Evolutionary conservation across 352 stramenopile genomes (phyloP), one percentile per base, ranked within the genome.

Genomic region (Globisporangium cylindrosporum): DNA sequence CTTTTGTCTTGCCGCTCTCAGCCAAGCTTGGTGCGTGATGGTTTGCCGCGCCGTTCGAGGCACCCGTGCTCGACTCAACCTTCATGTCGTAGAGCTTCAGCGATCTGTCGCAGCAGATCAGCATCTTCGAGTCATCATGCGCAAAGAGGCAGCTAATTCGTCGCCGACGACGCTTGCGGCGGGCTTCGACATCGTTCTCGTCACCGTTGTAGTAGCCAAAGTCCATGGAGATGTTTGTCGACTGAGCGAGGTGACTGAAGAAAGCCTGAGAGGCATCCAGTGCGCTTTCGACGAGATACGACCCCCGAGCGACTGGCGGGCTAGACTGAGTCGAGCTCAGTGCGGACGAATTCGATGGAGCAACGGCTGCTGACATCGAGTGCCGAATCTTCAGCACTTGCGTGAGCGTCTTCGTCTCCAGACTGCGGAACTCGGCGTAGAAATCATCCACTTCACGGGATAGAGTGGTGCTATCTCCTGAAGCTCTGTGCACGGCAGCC

Each of bases 321-420:
- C 76, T 77, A 15, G 66, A 72, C 62, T 71, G 73, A 41, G 71
- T 67, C 15, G 69, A 53, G 54, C 70, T 46, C 27, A 62, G 18
- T 22, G 60, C 58, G 29, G 62, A 24, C 22, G 59, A 51, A 46
- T 73, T 77, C 20, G 73, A 68, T 20, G 66, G 55, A 25, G 65
- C 49, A 22, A 72, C 65, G n/a, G 49, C 67, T 36, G 73, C 56
- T 55, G 79, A 81, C 32, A 91, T 66, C 5, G 82, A 74, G 64
- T 94, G 86, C 36, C 86, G 82, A 48, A 94, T 89, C 67, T 89
- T 90, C 57, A 91, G 76, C 49, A 94, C 86, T 53, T 90, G 84
- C 0, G 74, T 71, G 54, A 92, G 75, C 15, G 80, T 89, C 57
- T 84, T 82, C 24, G 82, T 86, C 69, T 92, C 86, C 7, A 91